Conservation (phyloP, 495 filamentous ascomycete genomes). For the Xylaria castorea region DNA sequence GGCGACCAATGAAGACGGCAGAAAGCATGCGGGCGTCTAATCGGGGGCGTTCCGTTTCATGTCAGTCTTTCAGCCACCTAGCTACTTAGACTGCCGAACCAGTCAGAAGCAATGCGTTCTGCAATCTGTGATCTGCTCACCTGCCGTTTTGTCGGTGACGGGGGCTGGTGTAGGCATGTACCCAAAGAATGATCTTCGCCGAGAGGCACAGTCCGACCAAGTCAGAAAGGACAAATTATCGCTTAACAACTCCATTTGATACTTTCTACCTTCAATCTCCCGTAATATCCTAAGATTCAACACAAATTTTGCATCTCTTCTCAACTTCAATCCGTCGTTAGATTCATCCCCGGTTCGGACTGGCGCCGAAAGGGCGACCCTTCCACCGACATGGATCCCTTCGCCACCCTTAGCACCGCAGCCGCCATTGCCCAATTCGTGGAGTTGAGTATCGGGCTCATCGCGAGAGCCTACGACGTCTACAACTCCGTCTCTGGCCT, state of each 20-base stretch:
- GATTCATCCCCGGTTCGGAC: not conserved
- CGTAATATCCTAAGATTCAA: too few species aligned
- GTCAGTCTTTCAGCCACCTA: too few species aligned
- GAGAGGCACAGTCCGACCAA: not conserved
- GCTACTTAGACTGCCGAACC: not conserved
- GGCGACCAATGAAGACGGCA: not conserved
- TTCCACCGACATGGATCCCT: conserved; percentile 16
- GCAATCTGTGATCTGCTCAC: not conserved
- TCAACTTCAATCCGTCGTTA: not conserved
- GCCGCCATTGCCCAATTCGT: conserved; percentile 11
- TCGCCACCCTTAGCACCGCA: conserved; percentile 1
- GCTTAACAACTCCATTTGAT: not conserved
- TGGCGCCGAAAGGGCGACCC: not conserved
- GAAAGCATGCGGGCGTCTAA: too few species aligned
- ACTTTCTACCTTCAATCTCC: too few species aligned
- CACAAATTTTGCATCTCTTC: too few species aligned
- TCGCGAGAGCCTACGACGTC: not conserved
- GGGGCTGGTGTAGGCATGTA: too few species aligned
- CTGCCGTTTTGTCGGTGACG: not conserved
- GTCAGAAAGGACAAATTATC: not conserved
- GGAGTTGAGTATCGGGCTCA: not conserved
- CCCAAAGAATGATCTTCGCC: not conserved
- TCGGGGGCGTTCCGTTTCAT: too few species aligned
- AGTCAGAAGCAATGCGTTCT: not conserved
- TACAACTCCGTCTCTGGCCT: conserved; percentile 4